These are phyloP conservation scores for Colletotrichum eleusines DNA, from an alignment of 2,329 filamentous ascomycete species.

Conservation along the genomic window DNA sequence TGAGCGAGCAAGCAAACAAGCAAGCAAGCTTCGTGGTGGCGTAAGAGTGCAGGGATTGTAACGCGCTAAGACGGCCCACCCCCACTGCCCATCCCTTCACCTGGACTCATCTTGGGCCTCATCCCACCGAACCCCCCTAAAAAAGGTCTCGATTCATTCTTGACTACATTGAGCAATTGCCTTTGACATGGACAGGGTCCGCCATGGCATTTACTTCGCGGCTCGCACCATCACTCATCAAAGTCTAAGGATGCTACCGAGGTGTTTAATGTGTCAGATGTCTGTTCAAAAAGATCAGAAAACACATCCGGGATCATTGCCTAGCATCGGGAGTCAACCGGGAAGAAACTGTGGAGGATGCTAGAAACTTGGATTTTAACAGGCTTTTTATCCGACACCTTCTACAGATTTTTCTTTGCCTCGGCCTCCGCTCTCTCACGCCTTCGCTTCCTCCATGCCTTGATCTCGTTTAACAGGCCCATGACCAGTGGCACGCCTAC, in stretches of 20 bases:
- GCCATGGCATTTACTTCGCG: neutral
- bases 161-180: neutral
- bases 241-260: neutral
- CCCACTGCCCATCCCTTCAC: neutral
- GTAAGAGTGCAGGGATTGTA: conserved; percentile 27
- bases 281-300: neutral
- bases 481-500: conserved; percentile 91
- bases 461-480: conserved; percentile 84
- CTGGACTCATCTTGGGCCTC: neutral
- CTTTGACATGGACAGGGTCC: neutral
- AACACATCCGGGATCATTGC: neutral
- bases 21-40: conserved; percentile 32
- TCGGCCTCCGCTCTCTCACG: conserved; percentile 56
- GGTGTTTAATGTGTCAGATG: neutral
- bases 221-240: neutral
- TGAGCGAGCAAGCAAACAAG: neutral
- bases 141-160: neutral
- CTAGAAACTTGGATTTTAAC: neutral
- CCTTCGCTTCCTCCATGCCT: conserved; percentile 66
- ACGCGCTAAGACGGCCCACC: conserved; percentile 9
- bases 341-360: neutral
- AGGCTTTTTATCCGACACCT: conserved; percentile 37
- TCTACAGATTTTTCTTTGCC: conserved; percentile 48
- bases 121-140: neutral
- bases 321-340: neutral